Percentiles rank a stretch among this genome's conserved stretches.
These are phyloP conservation scores for Uromyces viciae-fabae DNA, from an alignment of 1,284 basidiomycete species.

Conservation along the genomic window DNA sequence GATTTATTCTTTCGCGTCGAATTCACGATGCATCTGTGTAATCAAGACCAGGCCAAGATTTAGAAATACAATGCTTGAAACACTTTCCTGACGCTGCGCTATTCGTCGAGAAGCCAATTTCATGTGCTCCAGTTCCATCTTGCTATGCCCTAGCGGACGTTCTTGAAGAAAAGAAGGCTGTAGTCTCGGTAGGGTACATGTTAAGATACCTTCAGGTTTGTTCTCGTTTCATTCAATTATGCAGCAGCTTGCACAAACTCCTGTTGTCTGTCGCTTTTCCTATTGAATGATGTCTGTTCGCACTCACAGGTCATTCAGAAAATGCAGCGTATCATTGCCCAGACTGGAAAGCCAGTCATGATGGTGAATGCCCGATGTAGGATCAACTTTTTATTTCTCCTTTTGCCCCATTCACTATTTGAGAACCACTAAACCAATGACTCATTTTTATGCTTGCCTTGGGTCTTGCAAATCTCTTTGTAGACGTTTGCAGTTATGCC, in stretches of 20 bases:
- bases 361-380: conserved; percentile 43
- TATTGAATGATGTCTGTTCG: conserved; percentile 52
- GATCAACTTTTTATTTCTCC: background rate
- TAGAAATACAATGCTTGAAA: conserved; percentile 85
- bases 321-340: conserved; percentile 51
- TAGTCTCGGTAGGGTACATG: conserved; percentile 83
- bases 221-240: background rate
- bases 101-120: conserved; percentile 91
- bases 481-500: conserved; percentile 43
- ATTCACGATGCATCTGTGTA: conserved; percentile 54
- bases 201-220: conserved; percentile 51
- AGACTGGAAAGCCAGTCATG: conserved; percentile 43
- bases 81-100: conserved; percentile 83
- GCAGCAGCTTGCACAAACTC: background rate
- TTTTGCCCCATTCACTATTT: conserved; percentile 46
- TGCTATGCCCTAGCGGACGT: conserved; percentile 55
- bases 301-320: conserved; percentile 55
- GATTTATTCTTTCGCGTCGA: conserved; percentile 88
- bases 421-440: conserved; percentile 79
- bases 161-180: conserved; percentile 57
- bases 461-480: no score
- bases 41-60: conserved; percentile 70
- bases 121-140: conserved; percentile 68
- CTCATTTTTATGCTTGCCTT: no score
- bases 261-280: background rate